Percentiles rank a stretch among this genome's conserved stretches.
phyloP scores from a whole-genome alignment of 257 asterid genomes.

The Gentiana straminea region DNA sequence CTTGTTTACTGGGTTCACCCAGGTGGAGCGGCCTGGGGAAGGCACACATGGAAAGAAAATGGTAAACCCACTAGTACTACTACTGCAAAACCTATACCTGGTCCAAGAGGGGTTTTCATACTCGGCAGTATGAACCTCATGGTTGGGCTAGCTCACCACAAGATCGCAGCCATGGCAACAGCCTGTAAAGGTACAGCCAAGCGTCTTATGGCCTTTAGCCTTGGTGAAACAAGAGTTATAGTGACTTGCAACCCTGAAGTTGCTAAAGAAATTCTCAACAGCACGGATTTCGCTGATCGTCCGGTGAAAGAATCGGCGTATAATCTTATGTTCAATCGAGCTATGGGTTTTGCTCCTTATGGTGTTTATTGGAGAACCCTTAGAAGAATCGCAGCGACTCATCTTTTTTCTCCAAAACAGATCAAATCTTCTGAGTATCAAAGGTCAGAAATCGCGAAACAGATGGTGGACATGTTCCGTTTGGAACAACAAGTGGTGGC shows the following conservation, averaged over 20 bases:
- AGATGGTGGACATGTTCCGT: conserved; percentile 22
- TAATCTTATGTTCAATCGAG: conserved; percentile 58
- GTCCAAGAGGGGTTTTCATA: conserved; percentile 62
- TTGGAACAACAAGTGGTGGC: background rate
- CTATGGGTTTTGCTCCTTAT: conserved; percentile 81
- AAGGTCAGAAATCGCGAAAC: conserved; percentile 35
- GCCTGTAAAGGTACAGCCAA: conserved; percentile 20
- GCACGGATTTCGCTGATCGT: conserved; percentile 55
- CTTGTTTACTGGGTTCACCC: conserved; percentile 57
- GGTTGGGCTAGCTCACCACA: conserved; percentile 70
- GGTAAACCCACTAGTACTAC: background rate
- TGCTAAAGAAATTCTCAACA: conserved; percentile 46
- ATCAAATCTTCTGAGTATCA: conserved; percentile 37
- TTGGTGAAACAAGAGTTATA: conserved; percentile 58
- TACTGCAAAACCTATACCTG: conserved; percentile 38
- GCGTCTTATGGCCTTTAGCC: conserved; percentile 71
- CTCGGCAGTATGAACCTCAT: conserved; percentile 71
- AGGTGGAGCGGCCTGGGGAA: conserved; percentile 93
- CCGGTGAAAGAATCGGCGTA: conserved; percentile 70
- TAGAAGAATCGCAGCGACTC: conserved; percentile 44
- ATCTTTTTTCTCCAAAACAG: conserved; percentile 62
- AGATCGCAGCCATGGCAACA: conserved; percentile 45
- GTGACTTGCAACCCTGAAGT: conserved; percentile 56
- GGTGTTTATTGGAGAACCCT: conserved; percentile 71
- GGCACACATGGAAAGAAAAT: conserved; percentile 19